Percentiles rank a stretch among this genome's conserved stretches.
phyloP scores from a whole-genome alignment of 768 basidiomycete species.

The Serendipita sp. region DNA sequence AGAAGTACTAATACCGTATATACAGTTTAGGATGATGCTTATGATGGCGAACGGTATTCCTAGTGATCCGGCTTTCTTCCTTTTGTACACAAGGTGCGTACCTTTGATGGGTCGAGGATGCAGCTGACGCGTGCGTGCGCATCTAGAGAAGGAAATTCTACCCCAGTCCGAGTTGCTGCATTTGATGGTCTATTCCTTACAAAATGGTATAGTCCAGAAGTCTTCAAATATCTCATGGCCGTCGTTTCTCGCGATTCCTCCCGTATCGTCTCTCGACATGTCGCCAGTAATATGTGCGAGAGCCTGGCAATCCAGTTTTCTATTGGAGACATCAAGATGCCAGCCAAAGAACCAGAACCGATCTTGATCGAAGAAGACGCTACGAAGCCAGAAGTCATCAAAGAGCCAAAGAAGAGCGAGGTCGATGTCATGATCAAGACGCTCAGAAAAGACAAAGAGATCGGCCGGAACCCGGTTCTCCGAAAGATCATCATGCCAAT shows the following conservation, averaged over 20 bases:
- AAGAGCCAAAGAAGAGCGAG: constrained; percentile 62
- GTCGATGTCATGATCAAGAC: constrained; percentile 74
- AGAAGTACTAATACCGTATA: constrained; percentile 11
- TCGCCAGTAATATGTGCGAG: constrained; percentile 71
- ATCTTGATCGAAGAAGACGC: constrained; percentile 81
- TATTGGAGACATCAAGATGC: constrained; percentile 78
- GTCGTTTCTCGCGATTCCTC: constrained; percentile 80
- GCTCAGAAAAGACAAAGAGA: constrained; percentile 71
- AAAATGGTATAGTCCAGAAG: constrained; percentile 69
- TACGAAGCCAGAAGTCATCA: constrained; percentile 46
- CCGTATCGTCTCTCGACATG: constrained; percentile 65
- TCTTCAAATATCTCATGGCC: constrained; percentile 76
- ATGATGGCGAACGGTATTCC: constrained; percentile 63
- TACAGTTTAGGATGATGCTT: constrained; percentile 64
- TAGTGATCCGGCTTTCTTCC: constrained; percentile 59
- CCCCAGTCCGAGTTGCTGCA: constrained; percentile 78
- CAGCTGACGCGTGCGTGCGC: constrained; percentile 6
- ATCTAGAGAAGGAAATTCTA: constrained; percentile 79
- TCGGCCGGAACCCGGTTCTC: constrained; percentile 62
- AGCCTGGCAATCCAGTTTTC: constrained; percentile 73
- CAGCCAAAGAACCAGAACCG: constrained; percentile 55
- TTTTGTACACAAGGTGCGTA: constrained; percentile 72
- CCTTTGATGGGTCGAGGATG: background rate
- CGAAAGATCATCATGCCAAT: constrained; percentile 70
- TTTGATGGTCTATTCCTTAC: constrained; percentile 82